Percentiles rank a stretch among this genome's conserved stretches.
Conservation (phyloP, 1,139 yeast genomes). For the Tardiomyces blankii region DNA sequence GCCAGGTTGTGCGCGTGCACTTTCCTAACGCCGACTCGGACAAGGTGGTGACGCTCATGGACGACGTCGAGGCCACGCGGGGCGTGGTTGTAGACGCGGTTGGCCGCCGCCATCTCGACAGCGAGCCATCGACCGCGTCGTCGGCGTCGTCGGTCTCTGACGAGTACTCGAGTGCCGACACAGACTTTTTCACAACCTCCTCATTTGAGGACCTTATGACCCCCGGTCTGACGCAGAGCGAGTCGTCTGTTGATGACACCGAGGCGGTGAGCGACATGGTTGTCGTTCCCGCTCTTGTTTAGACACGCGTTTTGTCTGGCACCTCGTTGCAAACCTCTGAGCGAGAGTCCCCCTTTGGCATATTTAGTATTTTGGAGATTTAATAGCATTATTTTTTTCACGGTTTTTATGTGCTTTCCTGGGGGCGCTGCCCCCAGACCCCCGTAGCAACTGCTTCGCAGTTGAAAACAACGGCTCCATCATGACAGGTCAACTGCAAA, state of each 20-base stretch:
- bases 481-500: too few species aligned
- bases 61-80: slow-evolving; percentile 23
- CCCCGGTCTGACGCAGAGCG: neutral
- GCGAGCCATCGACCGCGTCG: neutral
- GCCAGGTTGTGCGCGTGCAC: slow-evolving; percentile 22
- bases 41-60: slow-evolving; percentile 20
- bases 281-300: neutral
- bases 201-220: neutral
- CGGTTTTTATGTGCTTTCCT: too few species aligned
- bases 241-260: neutral
- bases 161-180: neutral
- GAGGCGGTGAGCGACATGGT: neutral
- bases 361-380: too few species aligned
- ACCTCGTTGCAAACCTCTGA: too few species aligned
- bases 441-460: too few species aligned
- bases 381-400: too few species aligned
- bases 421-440: too few species aligned
- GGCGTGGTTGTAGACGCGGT: slow-evolving; percentile 28
- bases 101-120: neutral
- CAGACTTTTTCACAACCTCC: neutral
- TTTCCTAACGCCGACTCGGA: slow-evolving; percentile 27
- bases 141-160: neutral
- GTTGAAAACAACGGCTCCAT: too few species aligned
- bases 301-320: too few species aligned
- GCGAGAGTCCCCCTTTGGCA: too few species aligned